phyloP scores from a whole-genome alignment of 2,329 filamentous ascomycete species.

The Graphilbum fragrans region DNA sequence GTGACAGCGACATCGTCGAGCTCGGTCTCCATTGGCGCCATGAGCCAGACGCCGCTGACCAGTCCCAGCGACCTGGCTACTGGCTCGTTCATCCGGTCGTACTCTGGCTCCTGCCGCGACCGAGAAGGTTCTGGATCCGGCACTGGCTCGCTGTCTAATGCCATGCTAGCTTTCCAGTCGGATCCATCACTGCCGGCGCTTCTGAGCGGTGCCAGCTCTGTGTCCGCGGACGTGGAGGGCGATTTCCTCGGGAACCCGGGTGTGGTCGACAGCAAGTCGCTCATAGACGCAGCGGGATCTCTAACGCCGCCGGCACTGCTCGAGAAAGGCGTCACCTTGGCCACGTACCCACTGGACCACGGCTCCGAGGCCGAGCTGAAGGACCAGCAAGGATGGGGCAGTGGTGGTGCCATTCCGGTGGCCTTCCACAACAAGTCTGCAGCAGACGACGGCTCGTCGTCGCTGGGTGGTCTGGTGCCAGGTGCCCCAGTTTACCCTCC shows the following conservation, averaged over 20 bases:
- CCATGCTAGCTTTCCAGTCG: slow-evolving; percentile 43
- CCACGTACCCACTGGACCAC: slow-evolving; percentile 34
- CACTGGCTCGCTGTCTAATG: no score
- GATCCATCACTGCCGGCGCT: slow-evolving; percentile 53
- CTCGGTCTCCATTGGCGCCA: slow-evolving; percentile 34
- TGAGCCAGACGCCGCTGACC: slow-evolving; percentile 33
- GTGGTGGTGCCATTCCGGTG: slow-evolving; percentile 15
- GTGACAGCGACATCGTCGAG: slow-evolving; percentile 37
- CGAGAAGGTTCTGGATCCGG: slow-evolving; percentile 16
- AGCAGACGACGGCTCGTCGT: not conserved
- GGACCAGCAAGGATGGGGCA: slow-evolving; percentile 11
- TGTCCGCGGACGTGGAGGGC: slow-evolving; percentile 49
- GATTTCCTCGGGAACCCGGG: slow-evolving; percentile 43
- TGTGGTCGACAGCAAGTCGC: slow-evolving; percentile 27
- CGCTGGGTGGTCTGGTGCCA: not conserved
- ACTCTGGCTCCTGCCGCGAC: slow-evolving; percentile 16
- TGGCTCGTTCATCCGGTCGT: slow-evolving; percentile 2
- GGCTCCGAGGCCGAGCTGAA: slow-evolving; percentile 19
- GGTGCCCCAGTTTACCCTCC: not conserved
- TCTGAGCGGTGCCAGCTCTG: slow-evolving; percentile 51
- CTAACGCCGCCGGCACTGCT: slow-evolving; percentile 37
- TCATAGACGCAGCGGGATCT: slow-evolving; percentile 40
- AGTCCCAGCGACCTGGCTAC: slow-evolving; percentile 41
- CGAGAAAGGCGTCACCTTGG: slow-evolving; percentile 27
- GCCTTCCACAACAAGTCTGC: not conserved